These are phyloP conservation scores for Vanrija sp. DNA, from an alignment of 1,284 basidiomycete species.

Conservation along the genomic window DNA sequence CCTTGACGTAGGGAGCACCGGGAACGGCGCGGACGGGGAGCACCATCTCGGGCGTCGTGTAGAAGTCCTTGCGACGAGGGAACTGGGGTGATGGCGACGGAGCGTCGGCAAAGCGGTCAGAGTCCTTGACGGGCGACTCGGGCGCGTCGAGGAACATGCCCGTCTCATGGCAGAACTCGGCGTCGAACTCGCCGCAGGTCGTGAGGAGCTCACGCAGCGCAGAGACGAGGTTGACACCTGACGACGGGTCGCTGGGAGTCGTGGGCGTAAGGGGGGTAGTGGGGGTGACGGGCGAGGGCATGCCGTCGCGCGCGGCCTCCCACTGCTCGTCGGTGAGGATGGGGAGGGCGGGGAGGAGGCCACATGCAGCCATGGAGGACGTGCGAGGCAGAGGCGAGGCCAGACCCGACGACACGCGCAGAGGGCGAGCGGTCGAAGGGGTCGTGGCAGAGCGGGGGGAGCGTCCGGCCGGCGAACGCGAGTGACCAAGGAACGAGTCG, in stretches of 20 bases:
- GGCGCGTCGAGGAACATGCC: constrained; percentile 9
- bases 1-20: background rate
- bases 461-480: background rate
- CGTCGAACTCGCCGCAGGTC: constrained; percentile 15
- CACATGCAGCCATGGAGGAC: background rate
- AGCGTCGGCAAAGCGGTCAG: constrained; percentile 7
- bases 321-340: constrained; percentile 19
- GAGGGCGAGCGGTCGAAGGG: constrained; percentile 7
- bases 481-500: background rate
- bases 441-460: constrained; percentile 2
- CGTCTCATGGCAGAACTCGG: constrained; percentile 1
- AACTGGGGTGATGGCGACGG: background rate
- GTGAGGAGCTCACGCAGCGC: constrained; percentile 18
- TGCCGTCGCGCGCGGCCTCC: background rate
- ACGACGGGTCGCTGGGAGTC: background rate
- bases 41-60: background rate
- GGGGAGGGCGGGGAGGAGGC: constrained; percentile 22
- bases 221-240: constrained; percentile 12
- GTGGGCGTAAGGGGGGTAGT: constrained; percentile 10
- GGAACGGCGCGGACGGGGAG: background rate
- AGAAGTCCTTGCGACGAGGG: background rate
- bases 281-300: constrained; percentile 6
- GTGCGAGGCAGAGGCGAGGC: constrained; percentile 3
- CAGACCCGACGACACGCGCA: constrained; percentile 4
- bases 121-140: background rate